A percentile compares a stretch with the other conserved stretches of the same genome.
phyloP scores from a whole-genome alignment of 179 eudicot species.

The Patellifolia procumbens region DNA sequence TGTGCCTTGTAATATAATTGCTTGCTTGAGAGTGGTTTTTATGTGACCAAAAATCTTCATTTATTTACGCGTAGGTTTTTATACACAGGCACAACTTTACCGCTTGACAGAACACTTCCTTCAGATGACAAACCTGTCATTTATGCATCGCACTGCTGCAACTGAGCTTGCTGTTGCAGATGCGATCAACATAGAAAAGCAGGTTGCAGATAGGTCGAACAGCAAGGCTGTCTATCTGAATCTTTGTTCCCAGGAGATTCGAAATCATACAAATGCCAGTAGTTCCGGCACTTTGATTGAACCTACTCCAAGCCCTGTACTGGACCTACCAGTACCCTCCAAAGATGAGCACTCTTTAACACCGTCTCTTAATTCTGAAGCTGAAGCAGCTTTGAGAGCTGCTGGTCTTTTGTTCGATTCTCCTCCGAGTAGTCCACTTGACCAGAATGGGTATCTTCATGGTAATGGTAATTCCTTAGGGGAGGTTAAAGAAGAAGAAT shows the following conservation, averaged over 20 bases:
- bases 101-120: constrained; percentile 88
- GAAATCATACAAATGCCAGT: constrained; percentile 38
- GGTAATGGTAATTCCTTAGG: constrained; percentile 27
- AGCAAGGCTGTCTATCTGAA: constrained; percentile 90
- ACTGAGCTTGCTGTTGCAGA: constrained; percentile 94
- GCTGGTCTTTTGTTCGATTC: constrained; percentile 88
- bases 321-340: constrained; percentile 17
- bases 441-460: constrained; percentile 24
- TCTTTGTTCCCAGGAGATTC: constrained; percentile 80
- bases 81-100: constrained; percentile 79
- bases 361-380: constrained; percentile 44
- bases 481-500: constrained; percentile 41
- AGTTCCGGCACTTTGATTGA: constrained; percentile 37
- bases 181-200: constrained; percentile 93
- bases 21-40: constrained; percentile 9
- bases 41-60: neutral
- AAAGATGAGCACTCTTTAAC: constrained; percentile 30
- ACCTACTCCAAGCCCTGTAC: constrained; percentile 34
- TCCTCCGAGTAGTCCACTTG: constrained; percentile 74
- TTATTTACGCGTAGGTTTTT: constrained; percentile 17
- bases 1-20: constrained; percentile 10
- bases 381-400: constrained; percentile 74
- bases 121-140: constrained; percentile 65
- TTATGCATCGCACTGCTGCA: constrained; percentile 65
- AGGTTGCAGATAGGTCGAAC: constrained; percentile 69